These are phyloP conservation scores for Cicer chorassanicum DNA, from an alignment of 306 rosid genomes.

Conservation along the genomic window DNA sequence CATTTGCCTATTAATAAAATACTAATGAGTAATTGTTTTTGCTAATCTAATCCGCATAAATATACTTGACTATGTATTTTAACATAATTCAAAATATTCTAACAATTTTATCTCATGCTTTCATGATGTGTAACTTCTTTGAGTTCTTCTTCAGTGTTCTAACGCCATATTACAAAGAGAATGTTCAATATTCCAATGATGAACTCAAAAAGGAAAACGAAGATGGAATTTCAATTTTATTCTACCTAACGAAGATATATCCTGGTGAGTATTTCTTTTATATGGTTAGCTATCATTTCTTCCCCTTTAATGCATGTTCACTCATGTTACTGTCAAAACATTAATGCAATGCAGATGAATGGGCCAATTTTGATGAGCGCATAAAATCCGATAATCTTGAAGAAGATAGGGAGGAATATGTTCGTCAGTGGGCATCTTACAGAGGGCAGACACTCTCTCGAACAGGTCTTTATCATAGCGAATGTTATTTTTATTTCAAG, in stretches of 20 bases:
- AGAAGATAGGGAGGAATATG: constrained; percentile 49
- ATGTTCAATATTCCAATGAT: constrained; percentile 74
- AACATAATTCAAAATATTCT: background rate
- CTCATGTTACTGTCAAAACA: constrained; percentile 35
- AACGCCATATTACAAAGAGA: constrained; percentile 93
- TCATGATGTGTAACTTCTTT: constrained; percentile 41
- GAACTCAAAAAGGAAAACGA: constrained; percentile 79
- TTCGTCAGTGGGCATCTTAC: constrained; percentile 87
- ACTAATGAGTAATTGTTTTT: background rate
- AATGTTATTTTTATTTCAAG: constrained; percentile 14
- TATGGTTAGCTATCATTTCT: constrained; percentile 31
- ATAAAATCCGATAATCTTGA: constrained; percentile 5
- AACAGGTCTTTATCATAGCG: constrained; percentile 69
- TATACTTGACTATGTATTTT: constrained; percentile 6
- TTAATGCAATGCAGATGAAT: constrained; percentile 73
- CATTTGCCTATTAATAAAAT: too few relatives aligned
- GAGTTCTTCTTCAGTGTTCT: constrained; percentile 72
- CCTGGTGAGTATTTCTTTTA: constrained; percentile 72
- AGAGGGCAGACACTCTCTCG: constrained; percentile 96
- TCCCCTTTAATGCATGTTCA: constrained; percentile 10
- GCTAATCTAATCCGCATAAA: constrained; percentile 17
- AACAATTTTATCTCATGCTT: constrained; percentile 23
- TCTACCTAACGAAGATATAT: constrained; percentile 86
- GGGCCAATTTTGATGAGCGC: constrained; percentile 76
- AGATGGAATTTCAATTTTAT: constrained; percentile 91